Evolutionary conservation across 2,329 filamentous ascomycete genomes (phyloP), one percentile per base, ranked within the genome.

Genomic region (Purpureocillium lavendulum): DNA sequence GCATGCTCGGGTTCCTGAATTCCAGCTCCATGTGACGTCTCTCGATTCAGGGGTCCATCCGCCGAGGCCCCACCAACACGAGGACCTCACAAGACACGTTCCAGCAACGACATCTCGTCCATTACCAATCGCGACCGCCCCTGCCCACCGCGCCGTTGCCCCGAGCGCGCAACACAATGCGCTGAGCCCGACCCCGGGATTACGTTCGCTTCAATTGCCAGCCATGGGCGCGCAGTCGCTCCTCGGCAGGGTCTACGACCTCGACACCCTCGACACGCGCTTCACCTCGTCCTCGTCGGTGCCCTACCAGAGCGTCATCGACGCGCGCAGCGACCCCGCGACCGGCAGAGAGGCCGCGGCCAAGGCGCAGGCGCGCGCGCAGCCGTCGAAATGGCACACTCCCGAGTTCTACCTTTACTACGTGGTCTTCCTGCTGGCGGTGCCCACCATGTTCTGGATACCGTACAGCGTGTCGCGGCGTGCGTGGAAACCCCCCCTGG

Each of bases 361-460:
- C 39, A 69, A 69, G 59, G 65, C 56, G 35, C 61, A 58, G 44
- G 57, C 54, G 32, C 58, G 59, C 54, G 71, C 60, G 40, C 70
- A 75, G 45, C 76, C 79, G 29, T 75, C 89, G 33, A 83, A 76
- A 80, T 98, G 90, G 90, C 77, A 73, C 17, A 94, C 88, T 0
- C 73, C 75, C 3, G 92, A 98, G 64, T 97, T 92, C 66, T 83
- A 78, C 57, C 51, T 88, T 39, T 97, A 98, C 66, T 84, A 81
- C 50, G 35, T 83, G 15, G 63, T 86, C 48, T 76, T 96, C 51
- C 45, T 72, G 24, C 56, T 76, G 6, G 71, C 70, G 40, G 71
- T 97, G 18, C 87, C 87, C 8, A 74, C 80, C 53, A 98, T 98
- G 89, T 87, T 95, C 64, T 94, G 87, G 69, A 71, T 82, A n/a